Percentiles rank a stretch among this genome's conserved stretches.
Evolutionary conservation across 2,329 filamentous ascomycete species (phyloP).

Genomic region (Incumbomyces lentus): DNA sequence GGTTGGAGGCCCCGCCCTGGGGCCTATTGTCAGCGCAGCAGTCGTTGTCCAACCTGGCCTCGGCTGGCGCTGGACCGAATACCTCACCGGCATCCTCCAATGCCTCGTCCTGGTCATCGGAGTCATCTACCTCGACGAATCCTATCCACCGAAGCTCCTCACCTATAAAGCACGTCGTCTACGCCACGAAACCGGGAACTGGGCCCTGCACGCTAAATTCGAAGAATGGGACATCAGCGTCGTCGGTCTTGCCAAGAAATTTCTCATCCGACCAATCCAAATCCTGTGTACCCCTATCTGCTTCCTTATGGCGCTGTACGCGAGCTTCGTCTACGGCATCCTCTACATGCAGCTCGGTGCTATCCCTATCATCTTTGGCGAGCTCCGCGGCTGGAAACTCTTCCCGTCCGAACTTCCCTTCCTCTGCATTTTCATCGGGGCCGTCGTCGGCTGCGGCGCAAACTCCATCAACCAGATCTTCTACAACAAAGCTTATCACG

Average conservation of each 20-base stretch:
- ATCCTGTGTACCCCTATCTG: conserved; percentile 43
- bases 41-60: conserved; percentile 48
- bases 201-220: conserved; percentile 33
- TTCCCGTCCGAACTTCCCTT: conserved; percentile 40
- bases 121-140: conserved; percentile 46
- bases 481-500: conserved; percentile 16
- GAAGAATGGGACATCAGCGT: conserved; percentile 32
- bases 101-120: conserved; percentile 48
- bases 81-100: conserved; percentile 53
- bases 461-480: conserved; percentile 34
- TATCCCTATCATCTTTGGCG: conserved; percentile 41
- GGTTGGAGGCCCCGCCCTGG: conserved; percentile 32
- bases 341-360: conserved; percentile 41
- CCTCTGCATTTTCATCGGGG: conserved; percentile 38
- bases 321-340: conserved; percentile 44
- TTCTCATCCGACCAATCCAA: conserved; percentile 40
- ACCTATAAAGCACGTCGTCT: conserved; percentile 40
- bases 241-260: conserved; percentile 34
- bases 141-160: conserved; percentile 44
- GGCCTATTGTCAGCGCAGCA: conserved; percentile 49
- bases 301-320: conserved; percentile 35
- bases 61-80: conserved; percentile 58
- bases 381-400: conserved; percentile 36
- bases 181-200: conserved; percentile 40
- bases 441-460: conserved; percentile 31